Base-by-base conservation (phyloP, 2,329 filamentous ascomycete genomes). In the Alternaria longipes region DNA sequence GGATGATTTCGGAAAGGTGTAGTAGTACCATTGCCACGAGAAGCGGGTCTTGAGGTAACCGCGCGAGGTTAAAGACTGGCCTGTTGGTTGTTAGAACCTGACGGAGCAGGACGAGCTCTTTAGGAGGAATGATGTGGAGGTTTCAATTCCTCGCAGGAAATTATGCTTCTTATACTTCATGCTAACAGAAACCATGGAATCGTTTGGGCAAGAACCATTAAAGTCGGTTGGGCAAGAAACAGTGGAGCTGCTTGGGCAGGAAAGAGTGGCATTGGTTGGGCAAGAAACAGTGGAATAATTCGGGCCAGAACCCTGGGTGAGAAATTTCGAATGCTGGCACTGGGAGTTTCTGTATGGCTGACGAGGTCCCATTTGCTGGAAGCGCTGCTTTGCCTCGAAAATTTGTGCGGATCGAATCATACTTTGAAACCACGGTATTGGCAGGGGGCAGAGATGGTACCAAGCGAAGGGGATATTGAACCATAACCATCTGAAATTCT, bases 31-130 rank as follows among this genome's bases (percentile, higher is more conserved):
- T 66, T 81, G 79, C 79, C 79, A 81, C 60, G 93, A 97, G 91
- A 99, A 99, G 85, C 96, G 95, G 78, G 95, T 99, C 92, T 99
- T 99, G 86, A 99, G 90, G 85, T 92, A 98, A 82, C 94, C 94
- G 83, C 95, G 94, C 77, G 94, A 97, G 87, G 90, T 97, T 81
- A 99, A 90, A 71, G 95, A 99, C 88, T 99, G 95, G 86, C 73
- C 74, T 77, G 60, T 11, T 57, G 20, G n/a, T 20, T 42, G 44
- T 72, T 71, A 74, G 64, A 52, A 18, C 4, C 14, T 20, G 45
- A 16, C 36, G 14, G 12, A 20, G 12, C 4, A 22, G 24, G 24
- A 26, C 24, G 7, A 26, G 24, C 1, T 32, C 2, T 6, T 9
- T 32, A 32, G 9, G 11, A 32, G 30, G 11, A 32, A 32, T 12